Conservation (phyloP, 768 basidiomycete genomes). For the Coprinellus micaceus region DNA sequence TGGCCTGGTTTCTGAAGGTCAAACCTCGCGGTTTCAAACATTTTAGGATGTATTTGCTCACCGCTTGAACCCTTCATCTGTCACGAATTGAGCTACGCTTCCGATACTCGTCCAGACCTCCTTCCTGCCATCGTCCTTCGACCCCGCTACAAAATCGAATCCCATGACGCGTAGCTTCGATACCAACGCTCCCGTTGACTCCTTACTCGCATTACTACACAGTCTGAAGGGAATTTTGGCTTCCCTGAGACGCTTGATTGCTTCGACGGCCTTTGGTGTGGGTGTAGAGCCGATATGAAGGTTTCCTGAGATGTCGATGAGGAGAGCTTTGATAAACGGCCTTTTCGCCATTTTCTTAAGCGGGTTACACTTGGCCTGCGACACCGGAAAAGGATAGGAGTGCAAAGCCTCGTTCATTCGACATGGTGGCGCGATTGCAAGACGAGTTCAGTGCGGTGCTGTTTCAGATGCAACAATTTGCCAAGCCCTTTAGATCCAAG, state of each 20-base stretch:
- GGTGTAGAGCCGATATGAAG: constrained; percentile 52
- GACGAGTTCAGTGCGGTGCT: too few relatives aligned
- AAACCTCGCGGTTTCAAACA: too few relatives aligned
- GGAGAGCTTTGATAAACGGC: constrained; percentile 45
- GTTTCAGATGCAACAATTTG: too few relatives aligned
- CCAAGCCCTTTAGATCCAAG: too few relatives aligned
- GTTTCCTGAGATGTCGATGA: constrained; percentile 69
- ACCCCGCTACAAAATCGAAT: constrained; percentile 33
- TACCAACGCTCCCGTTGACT: constrained; percentile 46
- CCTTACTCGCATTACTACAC: constrained; percentile 72
- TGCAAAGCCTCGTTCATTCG: too few relatives aligned
- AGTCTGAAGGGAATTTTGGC: constrained; percentile 43
- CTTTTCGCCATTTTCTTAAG: constrained; percentile 18
- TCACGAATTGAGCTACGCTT: constrained; percentile 47
- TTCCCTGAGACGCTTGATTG: constrained; percentile 34
- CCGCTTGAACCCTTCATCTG: constrained; percentile 39
- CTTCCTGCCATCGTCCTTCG: constrained; percentile 13
- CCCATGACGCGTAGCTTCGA: constrained; percentile 43
- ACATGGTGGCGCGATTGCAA: too few relatives aligned
- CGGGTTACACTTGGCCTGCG: too few relatives aligned
- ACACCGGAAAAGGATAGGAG: too few relatives aligned
- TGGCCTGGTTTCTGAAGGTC: too few relatives aligned
- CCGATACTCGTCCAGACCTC: constrained; percentile 67
- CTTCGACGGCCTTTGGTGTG: constrained; percentile 45
- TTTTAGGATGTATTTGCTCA: too few relatives aligned